These are phyloP conservation scores for Plenodomus biglobosus DNA, from an alignment of 2,329 filamentous ascomycete genomes.

Conservation along the genomic window DNA sequence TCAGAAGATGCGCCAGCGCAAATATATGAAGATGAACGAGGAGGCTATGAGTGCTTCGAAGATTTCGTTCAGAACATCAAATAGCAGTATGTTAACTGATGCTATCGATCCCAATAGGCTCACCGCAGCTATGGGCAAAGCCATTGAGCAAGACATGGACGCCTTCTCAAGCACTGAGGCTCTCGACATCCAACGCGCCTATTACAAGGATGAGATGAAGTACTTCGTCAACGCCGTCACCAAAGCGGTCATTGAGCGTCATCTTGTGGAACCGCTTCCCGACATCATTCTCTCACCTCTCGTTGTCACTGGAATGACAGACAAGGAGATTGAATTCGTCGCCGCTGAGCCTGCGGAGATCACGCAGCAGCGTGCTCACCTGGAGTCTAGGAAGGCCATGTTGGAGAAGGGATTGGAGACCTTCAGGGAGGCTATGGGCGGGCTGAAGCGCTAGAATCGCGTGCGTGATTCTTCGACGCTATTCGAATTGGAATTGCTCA, in stretches of 20 bases:
- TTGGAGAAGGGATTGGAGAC: constrained; percentile 41
- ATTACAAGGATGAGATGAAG: constrained; percentile 45
- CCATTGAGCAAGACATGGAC: constrained; percentile 37
- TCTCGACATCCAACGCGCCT: constrained; percentile 39
- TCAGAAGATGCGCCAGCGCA: constrained; percentile 23
- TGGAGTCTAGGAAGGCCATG: constrained; percentile 35
- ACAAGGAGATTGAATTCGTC: constrained; percentile 38
- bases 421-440: constrained; percentile 36
- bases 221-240: constrained; percentile 41
- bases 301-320: constrained; percentile 33
- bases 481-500: no score
- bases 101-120: background rate
- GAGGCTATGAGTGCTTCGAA: background rate
- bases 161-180: constrained; percentile 40
- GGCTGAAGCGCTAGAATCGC: constrained; percentile 6
- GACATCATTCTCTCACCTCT: constrained; percentile 35
- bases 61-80: background rate
- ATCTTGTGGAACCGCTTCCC: constrained; percentile 37
- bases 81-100: background rate
- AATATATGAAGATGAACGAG: constrained; percentile 1
- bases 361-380: constrained; percentile 23
- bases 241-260: constrained; percentile 45
- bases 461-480: no score
- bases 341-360: constrained; percentile 40
- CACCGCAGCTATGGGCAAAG: constrained; percentile 1